A percentile compares a stretch with the other conserved stretches of the same genome.
phyloP scores from a whole-genome alignment of 2,329 filamentous ascomycete genomes.

The Penicillium sp. region DNA sequence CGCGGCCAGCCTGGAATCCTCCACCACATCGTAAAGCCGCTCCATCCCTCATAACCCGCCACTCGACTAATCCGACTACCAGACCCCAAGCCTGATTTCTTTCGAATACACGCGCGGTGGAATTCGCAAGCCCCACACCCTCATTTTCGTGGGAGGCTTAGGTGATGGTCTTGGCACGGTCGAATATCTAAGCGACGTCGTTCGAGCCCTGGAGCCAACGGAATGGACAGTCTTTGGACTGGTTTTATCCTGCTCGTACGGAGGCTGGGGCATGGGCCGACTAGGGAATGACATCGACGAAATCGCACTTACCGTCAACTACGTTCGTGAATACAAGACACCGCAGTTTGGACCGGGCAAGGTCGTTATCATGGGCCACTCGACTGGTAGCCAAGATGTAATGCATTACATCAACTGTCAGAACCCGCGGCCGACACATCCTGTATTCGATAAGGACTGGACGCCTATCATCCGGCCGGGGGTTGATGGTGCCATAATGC shows the following conservation, averaged over 20 bases:
- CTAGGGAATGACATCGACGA: conserved; percentile 55
- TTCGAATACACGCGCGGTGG: conserved; percentile 38
- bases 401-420: conserved; percentile 58
- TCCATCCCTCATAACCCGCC: background rate
- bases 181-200: conserved; percentile 50
- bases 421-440: conserved; percentile 35
- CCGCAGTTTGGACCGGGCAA: conserved; percentile 41
- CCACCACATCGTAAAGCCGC: conserved; percentile 21
- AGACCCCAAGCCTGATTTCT: conserved; percentile 36
- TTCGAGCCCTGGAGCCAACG: conserved; percentile 43
- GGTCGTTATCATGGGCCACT: conserved; percentile 65
- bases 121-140: conserved; percentile 42
- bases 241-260: conserved; percentile 51
- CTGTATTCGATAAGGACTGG: conserved; percentile 24
- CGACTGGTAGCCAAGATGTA: conserved; percentile 65
- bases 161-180: conserved; percentile 56
- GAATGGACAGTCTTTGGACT: conserved; percentile 53
- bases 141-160: conserved; percentile 59
- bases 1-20: conserved; percentile 22
- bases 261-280: conserved; percentile 53
- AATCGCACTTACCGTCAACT: conserved; percentile 50
- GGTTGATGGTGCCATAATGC: conserved; percentile 72
- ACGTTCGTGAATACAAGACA: conserved; percentile 44
- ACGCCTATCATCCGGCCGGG: conserved; percentile 43
- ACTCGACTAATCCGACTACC: conserved; percentile 1